These are phyloP conservation scores for Corinectria fuckeliana DNA, from an alignment of 2,329 filamentous ascomycete species.

Conservation along the genomic window DNA sequence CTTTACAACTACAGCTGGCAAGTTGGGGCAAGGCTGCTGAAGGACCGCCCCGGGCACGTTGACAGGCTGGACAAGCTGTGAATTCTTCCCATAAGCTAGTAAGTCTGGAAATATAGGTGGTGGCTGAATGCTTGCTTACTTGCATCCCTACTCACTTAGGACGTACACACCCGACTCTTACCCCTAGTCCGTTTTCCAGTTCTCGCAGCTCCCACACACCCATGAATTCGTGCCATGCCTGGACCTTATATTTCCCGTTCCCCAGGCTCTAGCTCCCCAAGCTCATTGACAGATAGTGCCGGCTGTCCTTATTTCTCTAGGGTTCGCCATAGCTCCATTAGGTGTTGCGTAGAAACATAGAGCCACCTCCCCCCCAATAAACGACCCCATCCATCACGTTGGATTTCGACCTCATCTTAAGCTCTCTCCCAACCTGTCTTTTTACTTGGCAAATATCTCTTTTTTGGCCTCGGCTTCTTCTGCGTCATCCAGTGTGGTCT, in stretches of 20 bases:
- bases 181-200: neutral
- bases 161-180: neutral
- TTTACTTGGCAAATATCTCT: neutral
- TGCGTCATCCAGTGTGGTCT: conserved; percentile 12
- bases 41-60: neutral
- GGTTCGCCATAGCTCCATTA: conserved; percentile 1
- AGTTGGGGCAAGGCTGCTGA: neutral
- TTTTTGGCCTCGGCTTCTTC: neutral
- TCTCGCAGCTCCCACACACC: neutral
- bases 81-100: neutral
- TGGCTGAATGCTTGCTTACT: neutral
- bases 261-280: neutral
- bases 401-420: neutral
- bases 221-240: too few species aligned
- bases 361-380: conserved; percentile 8
- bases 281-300: conserved; percentile 5
- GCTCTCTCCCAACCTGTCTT: neutral
- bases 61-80: neutral
- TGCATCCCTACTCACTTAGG: neutral
- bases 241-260: conserved; percentile 5
- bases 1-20: neutral
- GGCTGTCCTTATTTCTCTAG: neutral
- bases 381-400: neutral
- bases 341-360: conserved; percentile 12
- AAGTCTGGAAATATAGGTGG: neutral